Base-by-base conservation (phyloP, 805 yeast species). In the Wickerhamiella lipophila region DNA sequence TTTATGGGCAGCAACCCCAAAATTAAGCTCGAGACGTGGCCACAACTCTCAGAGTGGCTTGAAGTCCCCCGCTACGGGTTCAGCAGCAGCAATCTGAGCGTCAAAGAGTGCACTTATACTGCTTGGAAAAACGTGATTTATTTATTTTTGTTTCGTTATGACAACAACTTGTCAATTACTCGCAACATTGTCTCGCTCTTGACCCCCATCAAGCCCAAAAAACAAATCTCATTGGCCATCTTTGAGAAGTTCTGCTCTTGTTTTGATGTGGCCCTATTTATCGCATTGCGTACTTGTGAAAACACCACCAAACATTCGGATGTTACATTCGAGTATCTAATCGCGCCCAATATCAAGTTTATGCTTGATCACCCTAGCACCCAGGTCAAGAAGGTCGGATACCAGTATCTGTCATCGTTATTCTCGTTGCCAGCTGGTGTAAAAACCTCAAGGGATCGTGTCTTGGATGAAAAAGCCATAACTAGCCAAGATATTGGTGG, bases 41-140 rank as follows among this genome's bases (percentile, higher is more conserved):
- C 30, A 8, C 46, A 27, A 21, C 40, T 55, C 8, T 45, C 43
- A 16, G n/a, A 16, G 12, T 53, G 55, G 56, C 39, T 53, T 3
- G 56, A 55, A 15, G 45, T 53, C 9, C 47, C 47, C 21, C 46
- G 50, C 1, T 22, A 27, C 6, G 55, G 52, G 1, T 47, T 55
- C 23, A 8, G 19, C 11, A 49, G 49, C 19, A 34, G 36, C 11
- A 43, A 22, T 45, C 42, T 29, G 22, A 27, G 39, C 12, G 26
- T 46, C 22, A 39, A 45, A 16, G 52, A 50, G 13, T 49, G 52
- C 2, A 30, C 50, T 3, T 26, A 41, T 15, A 16, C 19, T 15
- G 52, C 53, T 6, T 55, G 58, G 58, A 40, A 41, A 15, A 46
- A 53, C 6, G 45, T 52, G 3, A 18, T 53, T 4, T 46, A 48